phyloP scores from a whole-genome alignment of 768 basidiomycete genomes.

The Omphalotus guepiniiformis region DNA sequence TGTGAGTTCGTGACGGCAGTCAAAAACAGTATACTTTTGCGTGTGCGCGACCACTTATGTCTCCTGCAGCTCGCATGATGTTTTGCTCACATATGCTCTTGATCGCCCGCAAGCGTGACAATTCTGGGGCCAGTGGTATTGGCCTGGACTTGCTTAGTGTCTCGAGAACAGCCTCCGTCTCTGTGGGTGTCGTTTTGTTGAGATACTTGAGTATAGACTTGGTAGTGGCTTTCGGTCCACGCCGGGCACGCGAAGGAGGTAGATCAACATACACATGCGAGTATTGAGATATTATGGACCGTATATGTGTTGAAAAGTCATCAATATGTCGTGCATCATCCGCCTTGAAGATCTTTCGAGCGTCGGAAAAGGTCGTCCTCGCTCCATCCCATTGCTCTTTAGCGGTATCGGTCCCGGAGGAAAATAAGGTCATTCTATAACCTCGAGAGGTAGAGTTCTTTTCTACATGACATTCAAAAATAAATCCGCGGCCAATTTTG shows the following conservation, averaged over 20 bases:
- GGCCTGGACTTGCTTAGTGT: slow-evolving; percentile 42
- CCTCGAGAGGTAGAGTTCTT: slow-evolving; percentile 68
- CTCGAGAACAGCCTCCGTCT: slow-evolving; percentile 54
- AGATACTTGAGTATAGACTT: slow-evolving; percentile 58
- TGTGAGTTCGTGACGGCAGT: background rate
- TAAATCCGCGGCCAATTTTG: background rate
- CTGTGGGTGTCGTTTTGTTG: slow-evolving; percentile 23
- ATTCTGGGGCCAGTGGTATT: slow-evolving; percentile 56
- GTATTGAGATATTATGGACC: slow-evolving; percentile 43
- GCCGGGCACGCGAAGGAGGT: slow-evolving; percentile 24
- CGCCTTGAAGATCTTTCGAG: slow-evolving; percentile 65
- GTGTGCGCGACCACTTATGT: slow-evolving; percentile 83
- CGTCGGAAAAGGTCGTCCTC: slow-evolving; percentile 66
- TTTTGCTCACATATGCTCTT: slow-evolving; percentile 77
- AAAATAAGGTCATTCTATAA: slow-evolving; percentile 86
- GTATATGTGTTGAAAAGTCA: slow-evolving; percentile 54
- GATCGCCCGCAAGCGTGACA: slow-evolving; percentile 68
- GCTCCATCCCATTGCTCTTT: slow-evolving; percentile 95
- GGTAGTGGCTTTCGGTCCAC: slow-evolving; percentile 34
- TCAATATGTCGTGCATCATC: slow-evolving; percentile 65
- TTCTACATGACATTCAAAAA: slow-evolving; percentile 38
- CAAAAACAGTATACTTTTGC: slow-evolving; percentile 56
- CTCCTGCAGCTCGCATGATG: slow-evolving; percentile 81
- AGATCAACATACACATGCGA: slow-evolving; percentile 52
- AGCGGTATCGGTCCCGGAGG: slow-evolving; percentile 62